These are phyloP conservation scores for Calonectria fujianensis DNA, from an alignment of 2,329 filamentous ascomycete genomes.

Conservation along the genomic window DNA sequence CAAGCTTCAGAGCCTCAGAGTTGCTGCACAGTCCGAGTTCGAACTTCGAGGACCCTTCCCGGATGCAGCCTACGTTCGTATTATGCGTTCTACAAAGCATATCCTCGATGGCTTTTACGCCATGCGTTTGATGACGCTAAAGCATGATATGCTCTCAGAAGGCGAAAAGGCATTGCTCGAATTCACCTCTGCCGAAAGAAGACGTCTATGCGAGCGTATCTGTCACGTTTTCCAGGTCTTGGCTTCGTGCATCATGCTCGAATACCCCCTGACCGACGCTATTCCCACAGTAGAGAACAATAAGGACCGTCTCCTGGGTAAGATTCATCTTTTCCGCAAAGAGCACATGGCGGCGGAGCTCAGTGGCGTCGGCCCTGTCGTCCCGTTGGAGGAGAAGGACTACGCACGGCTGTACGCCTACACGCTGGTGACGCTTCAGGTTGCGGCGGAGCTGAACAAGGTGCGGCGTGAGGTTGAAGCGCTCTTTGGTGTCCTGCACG, in stretches of 20 bases:
- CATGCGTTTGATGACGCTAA: conserved; percentile 94
- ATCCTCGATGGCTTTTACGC: conserved; percentile 96
- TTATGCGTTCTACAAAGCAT: conserved; percentile 86
- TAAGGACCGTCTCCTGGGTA: conserved; percentile 88
- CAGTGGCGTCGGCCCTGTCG: conserved; percentile 51
- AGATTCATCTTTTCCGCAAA: conserved; percentile 90
- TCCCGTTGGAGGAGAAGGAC: conserved; percentile 81
- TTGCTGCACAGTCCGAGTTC: conserved; percentile 87
- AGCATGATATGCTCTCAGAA: conserved; percentile 83
- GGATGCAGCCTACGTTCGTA: conserved; percentile 80
- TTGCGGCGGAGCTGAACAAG: conserved; percentile 78
- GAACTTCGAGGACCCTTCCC: conserved; percentile 93
- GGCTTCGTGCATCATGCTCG: conserved; percentile 93
- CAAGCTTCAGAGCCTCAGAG: conserved; percentile 83
- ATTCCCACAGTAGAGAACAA: conserved; percentile 88
- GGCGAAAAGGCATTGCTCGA: conserved; percentile 88
- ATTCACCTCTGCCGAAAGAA: conserved; percentile 86
- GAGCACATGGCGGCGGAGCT: conserved; percentile 69
- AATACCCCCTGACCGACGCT: conserved; percentile 93
- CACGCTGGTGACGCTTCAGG: conserved; percentile 80
- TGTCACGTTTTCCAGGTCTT: conserved; percentile 92
- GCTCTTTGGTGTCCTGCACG: conserved; percentile 78
- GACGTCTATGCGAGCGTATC: conserved; percentile 88
- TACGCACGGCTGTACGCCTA: conserved; percentile 96
- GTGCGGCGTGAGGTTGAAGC: conserved; percentile 77